phyloP scores from a whole-genome alignment of 768 basidiomycete genomes.

The Suillus weaverae region DNA sequence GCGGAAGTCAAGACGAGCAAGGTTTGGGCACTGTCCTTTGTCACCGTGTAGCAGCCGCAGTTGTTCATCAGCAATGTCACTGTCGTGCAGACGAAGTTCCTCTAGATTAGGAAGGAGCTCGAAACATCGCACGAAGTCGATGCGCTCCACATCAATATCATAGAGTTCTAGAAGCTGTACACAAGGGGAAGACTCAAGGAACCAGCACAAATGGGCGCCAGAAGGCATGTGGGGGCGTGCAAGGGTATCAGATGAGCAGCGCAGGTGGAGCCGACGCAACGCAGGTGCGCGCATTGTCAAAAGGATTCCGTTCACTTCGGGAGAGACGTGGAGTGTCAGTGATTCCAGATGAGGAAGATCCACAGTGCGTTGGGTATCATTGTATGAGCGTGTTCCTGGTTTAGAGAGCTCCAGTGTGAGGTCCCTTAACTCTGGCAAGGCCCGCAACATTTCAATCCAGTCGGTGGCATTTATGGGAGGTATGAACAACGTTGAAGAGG shows the following conservation, averaged over 20 bases:
- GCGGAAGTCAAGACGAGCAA: constrained; percentile 51
- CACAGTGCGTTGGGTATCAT: constrained; percentile 15
- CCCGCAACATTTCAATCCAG: constrained; percentile 35
- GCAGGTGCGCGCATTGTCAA: constrained; percentile 35
- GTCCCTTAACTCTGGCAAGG: constrained; percentile 39
- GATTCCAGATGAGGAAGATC: constrained; percentile 28
- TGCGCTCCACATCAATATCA: constrained; percentile 45
- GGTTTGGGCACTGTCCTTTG: constrained; percentile 44
- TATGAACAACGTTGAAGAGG: constrained; percentile 18
- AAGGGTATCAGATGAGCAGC: constrained; percentile 33
- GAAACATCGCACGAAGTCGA: constrained; percentile 39
- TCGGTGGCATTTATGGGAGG: constrained; percentile 24
- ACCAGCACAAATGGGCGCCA: constrained; percentile 31
- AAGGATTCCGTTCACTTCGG: constrained; percentile 29
- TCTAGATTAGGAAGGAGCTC: constrained; percentile 39
- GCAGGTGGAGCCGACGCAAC: constrained; percentile 41
- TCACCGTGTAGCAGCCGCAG: constrained; percentile 40
- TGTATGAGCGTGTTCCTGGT: constrained; percentile 26
- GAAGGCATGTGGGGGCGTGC: constrained; percentile 27
- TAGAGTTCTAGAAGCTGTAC: constrained; percentile 48
- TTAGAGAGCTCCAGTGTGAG: constrained; percentile 42
- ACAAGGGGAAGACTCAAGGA: constrained; percentile 32
- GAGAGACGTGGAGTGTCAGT: constrained; percentile 32
- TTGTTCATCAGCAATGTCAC: constrained; percentile 52
- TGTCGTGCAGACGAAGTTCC: constrained; percentile 56